phyloP scores from a whole-genome alignment of 2,329 filamentous ascomycete genomes.

The Exophiala xenobiotica region DNA sequence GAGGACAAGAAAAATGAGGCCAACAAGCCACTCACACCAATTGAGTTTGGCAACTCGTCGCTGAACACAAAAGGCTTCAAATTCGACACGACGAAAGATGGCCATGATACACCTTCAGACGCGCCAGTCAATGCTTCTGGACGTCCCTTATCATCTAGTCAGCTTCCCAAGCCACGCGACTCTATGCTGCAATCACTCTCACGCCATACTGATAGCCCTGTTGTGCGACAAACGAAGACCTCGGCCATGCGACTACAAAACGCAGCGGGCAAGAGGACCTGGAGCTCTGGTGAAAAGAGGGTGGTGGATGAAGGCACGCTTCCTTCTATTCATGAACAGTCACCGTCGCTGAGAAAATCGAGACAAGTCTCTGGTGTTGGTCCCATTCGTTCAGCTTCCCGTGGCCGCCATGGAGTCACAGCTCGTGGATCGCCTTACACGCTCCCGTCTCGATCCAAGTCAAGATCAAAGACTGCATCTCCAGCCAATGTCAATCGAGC shows the following conservation, averaged over 20 bases:
- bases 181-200: conserved; percentile 23
- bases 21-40: neutral
- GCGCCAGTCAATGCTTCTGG: neutral
- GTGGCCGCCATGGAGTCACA: conserved; percentile 21
- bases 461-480: neutral
- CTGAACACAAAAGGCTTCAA: neutral
- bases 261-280: conserved; percentile 13
- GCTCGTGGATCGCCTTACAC: conserved; percentile 26
- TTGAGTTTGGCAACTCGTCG: neutral
- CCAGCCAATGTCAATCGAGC: neutral
- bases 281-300: conserved; percentile 11
- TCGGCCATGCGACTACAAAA: conserved; percentile 15
- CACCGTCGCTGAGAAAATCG: neutral
- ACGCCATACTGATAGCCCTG: conserved; percentile 14
- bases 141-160: conserved; percentile 20
- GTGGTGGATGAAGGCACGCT: conserved; percentile 1
- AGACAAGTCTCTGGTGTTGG: conserved; percentile 6
- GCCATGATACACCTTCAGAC: too few species aligned
- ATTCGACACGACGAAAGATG: neutral
- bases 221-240: conserved; percentile 22
- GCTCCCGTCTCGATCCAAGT: conserved; percentile 7
- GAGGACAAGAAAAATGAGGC: conserved; percentile 10
- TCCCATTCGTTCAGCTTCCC: conserved; percentile 19
- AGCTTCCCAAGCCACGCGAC: conserved; percentile 24
- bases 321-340: conserved; percentile 10